Evolutionary conservation across 2,329 filamentous ascomycete species (phyloP).

Genomic region (Ceratocystis variospora): DNA sequence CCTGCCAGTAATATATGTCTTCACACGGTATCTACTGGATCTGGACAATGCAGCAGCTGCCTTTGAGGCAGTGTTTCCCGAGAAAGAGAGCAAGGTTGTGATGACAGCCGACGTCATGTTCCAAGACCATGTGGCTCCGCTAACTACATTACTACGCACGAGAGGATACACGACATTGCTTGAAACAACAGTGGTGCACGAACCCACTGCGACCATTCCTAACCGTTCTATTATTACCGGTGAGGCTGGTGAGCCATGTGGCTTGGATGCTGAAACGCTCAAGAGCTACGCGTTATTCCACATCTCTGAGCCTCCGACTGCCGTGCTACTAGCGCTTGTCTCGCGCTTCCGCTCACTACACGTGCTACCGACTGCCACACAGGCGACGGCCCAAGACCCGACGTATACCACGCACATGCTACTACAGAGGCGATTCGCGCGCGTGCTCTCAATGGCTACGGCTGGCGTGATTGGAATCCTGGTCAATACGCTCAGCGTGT

Average conservation of each 20-base stretch:
- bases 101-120: constrained; percentile 87
- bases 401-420: constrained; percentile 35
- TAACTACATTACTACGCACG: constrained; percentile 42
- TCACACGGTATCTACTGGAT: constrained; percentile 60
- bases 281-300: constrained; percentile 67
- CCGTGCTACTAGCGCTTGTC: constrained; percentile 74
- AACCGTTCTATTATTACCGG: constrained; percentile 42
- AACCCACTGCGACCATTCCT: constrained; percentile 68
- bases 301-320: constrained; percentile 64
- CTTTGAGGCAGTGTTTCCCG: constrained; percentile 56
- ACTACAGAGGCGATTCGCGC: constrained; percentile 76
- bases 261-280: constrained; percentile 34
- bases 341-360: constrained; percentile 67
- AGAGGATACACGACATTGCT: constrained; percentile 58
- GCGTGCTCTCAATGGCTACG: constrained; percentile 66
- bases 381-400: constrained; percentile 31
- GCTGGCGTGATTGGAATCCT: constrained; percentile 82
- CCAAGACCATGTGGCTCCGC: constrained; percentile 51
- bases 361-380: constrained; percentile 53
- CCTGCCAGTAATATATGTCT: constrained; percentile 80
- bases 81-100: constrained; percentile 45
- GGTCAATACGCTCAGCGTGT: constrained; percentile 86
- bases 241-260: constrained; percentile 28
- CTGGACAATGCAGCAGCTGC: constrained; percentile 40
- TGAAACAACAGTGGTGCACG: constrained; percentile 57